Evolutionary conservation across 2,329 filamentous ascomycete genomes (phyloP).

Genomic region (Cadophora sp.): DNA sequence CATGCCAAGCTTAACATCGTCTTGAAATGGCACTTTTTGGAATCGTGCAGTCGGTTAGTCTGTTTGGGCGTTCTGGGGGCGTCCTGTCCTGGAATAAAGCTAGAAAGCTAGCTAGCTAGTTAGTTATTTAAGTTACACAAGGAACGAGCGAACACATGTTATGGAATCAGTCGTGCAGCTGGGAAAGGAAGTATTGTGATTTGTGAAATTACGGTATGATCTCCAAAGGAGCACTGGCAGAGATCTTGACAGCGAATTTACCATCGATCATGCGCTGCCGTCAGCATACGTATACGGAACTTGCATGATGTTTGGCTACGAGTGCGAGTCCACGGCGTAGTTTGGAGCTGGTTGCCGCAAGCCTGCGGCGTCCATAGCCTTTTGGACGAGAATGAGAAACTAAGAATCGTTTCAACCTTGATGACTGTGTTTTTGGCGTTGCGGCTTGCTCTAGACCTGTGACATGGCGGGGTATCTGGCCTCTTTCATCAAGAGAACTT

Average conservation of each 20-base stretch:
- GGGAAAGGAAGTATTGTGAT: not conserved
- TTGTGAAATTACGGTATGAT: slow-evolving; percentile 8
- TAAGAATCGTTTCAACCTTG: not conserved
- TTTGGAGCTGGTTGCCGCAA: slow-evolving; percentile 8
- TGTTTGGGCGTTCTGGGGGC: not conserved
- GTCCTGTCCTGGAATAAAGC: not conserved
- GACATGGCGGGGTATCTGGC: not conserved
- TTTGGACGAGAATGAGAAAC: not conserved
- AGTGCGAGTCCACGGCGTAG: slow-evolving; percentile 6
- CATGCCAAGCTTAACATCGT: slow-evolving; percentile 4
- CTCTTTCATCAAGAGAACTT: not conserved
- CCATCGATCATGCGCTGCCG: slow-evolving; percentile 2
- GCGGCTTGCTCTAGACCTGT: slow-evolving; percentile 3
- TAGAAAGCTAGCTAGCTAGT: not conserved
- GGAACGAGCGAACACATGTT: not conserved
- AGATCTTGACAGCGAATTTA: slow-evolving; percentile 8
- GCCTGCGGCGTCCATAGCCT: slow-evolving; percentile 15
- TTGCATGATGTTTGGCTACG: slow-evolving; percentile 10
- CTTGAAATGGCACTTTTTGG: not conserved
- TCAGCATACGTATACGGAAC: not conserved
- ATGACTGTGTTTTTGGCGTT: slow-evolving; percentile 13
- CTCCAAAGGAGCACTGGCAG: not conserved
- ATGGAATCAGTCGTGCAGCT: not conserved
- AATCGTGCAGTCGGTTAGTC: not conserved
- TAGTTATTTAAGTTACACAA: not conserved